Conservation (phyloP, 306 rosid species). For the Morella rubra region DNA sequence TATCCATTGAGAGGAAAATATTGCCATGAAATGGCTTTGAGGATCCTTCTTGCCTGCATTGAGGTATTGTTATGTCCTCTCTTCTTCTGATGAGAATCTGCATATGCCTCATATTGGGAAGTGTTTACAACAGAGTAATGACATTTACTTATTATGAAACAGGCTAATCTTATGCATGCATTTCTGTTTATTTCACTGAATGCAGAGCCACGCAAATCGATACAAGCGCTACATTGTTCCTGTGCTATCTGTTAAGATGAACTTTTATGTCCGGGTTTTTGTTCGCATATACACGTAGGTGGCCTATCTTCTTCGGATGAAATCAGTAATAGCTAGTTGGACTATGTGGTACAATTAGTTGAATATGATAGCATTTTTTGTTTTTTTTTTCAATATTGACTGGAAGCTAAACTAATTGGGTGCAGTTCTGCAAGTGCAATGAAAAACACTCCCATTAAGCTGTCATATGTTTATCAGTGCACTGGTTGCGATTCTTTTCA, state of each 20-base stretch:
- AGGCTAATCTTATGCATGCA: background rate
- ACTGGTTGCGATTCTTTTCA: constrained; percentile 97
- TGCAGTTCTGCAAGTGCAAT: constrained; percentile 95
- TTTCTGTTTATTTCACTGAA: constrained; percentile 23
- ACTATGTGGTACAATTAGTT: constrained; percentile 15
- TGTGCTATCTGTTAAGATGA: constrained; percentile 89
- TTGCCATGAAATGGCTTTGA: constrained; percentile 98
- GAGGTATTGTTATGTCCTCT: constrained; percentile 56
- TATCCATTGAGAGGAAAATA: constrained; percentile 91
- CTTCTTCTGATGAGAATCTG: background rate
- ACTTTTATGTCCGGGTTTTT: constrained; percentile 90
- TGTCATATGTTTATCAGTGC: constrained; percentile 96
- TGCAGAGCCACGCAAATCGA: constrained; percentile 98
- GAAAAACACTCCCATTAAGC: constrained; percentile 94
- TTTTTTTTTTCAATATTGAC: constrained; percentile 19
- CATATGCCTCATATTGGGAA: background rate
- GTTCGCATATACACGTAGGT: constrained; percentile 84
- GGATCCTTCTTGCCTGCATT: constrained; percentile 90
- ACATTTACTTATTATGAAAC: constrained; percentile 1
- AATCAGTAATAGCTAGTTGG: background rate
- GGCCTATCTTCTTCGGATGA: constrained; percentile 13
- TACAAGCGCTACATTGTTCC: constrained; percentile 97
- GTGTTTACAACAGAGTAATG: background rate
- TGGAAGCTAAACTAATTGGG: constrained; percentile 34
- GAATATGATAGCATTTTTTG: background rate